Percentiles rank a stretch among this genome's conserved stretches.
Evolutionary conservation across 345 rosid genomes (phyloP).

Genomic region (Hirschfeldia incana): DNA sequence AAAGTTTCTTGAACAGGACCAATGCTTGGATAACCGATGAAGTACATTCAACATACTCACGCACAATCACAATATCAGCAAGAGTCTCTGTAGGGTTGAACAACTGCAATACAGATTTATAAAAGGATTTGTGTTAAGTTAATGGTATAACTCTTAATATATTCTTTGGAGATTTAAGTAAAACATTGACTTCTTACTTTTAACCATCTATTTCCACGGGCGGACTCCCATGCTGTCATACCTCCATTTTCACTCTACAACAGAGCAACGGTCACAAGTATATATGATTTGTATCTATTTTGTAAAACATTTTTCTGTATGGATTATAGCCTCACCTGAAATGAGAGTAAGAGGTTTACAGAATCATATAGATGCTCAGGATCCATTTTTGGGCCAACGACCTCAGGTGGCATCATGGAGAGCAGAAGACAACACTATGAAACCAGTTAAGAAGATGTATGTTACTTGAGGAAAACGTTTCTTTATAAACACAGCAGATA

Average conservation of each 20-base stretch:
- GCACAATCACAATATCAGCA: not conserved
- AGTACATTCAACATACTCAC: not conserved
- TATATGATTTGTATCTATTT: not conserved
- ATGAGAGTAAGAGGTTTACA: conserved; percentile 57
- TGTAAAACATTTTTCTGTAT: not conserved
- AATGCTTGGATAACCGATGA: not conserved
- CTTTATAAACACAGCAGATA: not conserved
- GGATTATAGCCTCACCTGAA: conserved; percentile 44
- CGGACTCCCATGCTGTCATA: not conserved
- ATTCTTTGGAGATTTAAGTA: too few species aligned
- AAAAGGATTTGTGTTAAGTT: too few species aligned
- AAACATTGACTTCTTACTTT: not conserved
- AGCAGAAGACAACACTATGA: conserved; percentile 58
- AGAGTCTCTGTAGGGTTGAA: not conserved
- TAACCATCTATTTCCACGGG: not conserved
- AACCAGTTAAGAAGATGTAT: not conserved
- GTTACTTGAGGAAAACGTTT: not conserved
- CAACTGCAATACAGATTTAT: not conserved
- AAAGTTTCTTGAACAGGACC: not conserved
- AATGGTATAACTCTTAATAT: too few species aligned
- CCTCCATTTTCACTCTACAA: not conserved
- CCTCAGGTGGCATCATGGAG: conserved; percentile 60
- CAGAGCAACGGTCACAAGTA: too few species aligned
- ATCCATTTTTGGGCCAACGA: conserved; percentile 56
- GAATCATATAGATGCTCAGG: conserved; percentile 48